A percentile compares a stretch with the other conserved stretches of the same genome.
These are phyloP conservation scores for Microascus cirrosus DNA, from an alignment of 2,329 filamentous ascomycete genomes.

Conservation along the genomic window DNA sequence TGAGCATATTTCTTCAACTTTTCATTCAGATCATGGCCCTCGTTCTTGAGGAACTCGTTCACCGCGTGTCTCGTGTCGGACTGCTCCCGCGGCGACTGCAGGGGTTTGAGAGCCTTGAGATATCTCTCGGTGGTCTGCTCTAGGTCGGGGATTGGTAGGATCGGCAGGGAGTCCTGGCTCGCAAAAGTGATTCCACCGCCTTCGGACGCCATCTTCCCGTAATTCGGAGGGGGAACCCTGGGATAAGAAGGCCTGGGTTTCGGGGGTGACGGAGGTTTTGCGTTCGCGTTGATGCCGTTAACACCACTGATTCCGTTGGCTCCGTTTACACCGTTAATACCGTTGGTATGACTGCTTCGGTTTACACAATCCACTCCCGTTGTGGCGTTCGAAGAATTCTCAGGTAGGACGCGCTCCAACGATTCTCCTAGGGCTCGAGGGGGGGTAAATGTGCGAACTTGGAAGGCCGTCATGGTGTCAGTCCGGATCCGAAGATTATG, in stretches of 20 bases:
- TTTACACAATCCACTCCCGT: conserved; percentile 1
- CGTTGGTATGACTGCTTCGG: not conserved
- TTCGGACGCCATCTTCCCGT: conserved; percentile 13
- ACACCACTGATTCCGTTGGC: conserved; percentile 1
- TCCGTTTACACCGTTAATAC: conserved; percentile 1
- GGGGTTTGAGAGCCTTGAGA: conserved; percentile 63
- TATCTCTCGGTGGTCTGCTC: conserved; percentile 71
- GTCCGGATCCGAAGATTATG: not conserved
- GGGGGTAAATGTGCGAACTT: conserved; percentile 35
- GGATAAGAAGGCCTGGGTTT: not conserved
- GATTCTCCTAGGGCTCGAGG: conserved; percentile 65
- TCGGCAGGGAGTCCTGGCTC: conserved; percentile 77
- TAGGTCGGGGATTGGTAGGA: conserved; percentile 85
- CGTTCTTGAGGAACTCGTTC: conserved; percentile 67
- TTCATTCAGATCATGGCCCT: conserved; percentile 78
- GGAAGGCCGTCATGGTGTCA: conserved; percentile 20
- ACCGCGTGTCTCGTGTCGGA: conserved; percentile 72
- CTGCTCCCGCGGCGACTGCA: conserved; percentile 74
- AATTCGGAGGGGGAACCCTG: not conserved
- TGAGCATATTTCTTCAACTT: conserved; percentile 83
- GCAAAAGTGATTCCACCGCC: conserved; percentile 71
- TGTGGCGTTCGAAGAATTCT: not conserved
- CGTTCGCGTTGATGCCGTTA: not conserved
- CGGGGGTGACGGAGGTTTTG: not conserved
- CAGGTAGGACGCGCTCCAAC: conserved; percentile 32